Percentiles rank a stretch among this genome's conserved stretches.
phyloP scores from a whole-genome alignment of 192 early-diverging fungal species.

The Linnemannia zychae region DNA sequence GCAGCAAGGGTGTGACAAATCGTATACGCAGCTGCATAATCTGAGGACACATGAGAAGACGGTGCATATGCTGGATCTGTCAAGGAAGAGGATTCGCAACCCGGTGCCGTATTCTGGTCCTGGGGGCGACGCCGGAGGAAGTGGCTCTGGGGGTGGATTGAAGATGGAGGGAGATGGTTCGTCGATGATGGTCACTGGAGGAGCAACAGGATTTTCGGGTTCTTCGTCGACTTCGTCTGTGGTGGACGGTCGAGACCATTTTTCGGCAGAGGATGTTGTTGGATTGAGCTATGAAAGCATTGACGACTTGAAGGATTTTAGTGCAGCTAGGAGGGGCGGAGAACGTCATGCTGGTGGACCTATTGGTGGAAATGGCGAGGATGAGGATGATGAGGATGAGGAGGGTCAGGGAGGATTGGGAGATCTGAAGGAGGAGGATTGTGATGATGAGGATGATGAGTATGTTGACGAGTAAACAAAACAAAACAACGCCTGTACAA shows the following conservation, averaged over 20 bases:
- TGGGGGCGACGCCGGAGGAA: neutral
- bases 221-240: neutral
- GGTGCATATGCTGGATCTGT: slow-evolving; percentile 47
- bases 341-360: neutral
- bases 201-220: neutral
- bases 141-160: neutral
- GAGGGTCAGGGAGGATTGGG: slow-evolving; percentile 13
- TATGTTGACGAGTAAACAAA: slow-evolving; percentile 15
- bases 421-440: slow-evolving; percentile 6
- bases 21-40: slow-evolving; percentile 85
- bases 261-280: neutral
- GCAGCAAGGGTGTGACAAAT: slow-evolving; percentile 77
- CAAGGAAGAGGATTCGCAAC: slow-evolving; percentile 42
- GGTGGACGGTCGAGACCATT: neutral
- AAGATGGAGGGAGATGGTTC: neutral
- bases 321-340: neutral
- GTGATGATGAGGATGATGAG: slow-evolving; percentile 11
- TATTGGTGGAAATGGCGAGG: neutral
- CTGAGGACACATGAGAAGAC: slow-evolving; percentile 83
- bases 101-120: slow-evolving; percentile 15
- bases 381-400: slow-evolving; percentile 3
- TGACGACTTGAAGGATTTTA: slow-evolving; percentile 1
- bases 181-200: neutral
- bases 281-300: slow-evolving; percentile 19
- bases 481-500: too few species aligned